Conservation (phyloP, 2,329 filamentous ascomycete species). For the Sporothrix inflata region DNA sequence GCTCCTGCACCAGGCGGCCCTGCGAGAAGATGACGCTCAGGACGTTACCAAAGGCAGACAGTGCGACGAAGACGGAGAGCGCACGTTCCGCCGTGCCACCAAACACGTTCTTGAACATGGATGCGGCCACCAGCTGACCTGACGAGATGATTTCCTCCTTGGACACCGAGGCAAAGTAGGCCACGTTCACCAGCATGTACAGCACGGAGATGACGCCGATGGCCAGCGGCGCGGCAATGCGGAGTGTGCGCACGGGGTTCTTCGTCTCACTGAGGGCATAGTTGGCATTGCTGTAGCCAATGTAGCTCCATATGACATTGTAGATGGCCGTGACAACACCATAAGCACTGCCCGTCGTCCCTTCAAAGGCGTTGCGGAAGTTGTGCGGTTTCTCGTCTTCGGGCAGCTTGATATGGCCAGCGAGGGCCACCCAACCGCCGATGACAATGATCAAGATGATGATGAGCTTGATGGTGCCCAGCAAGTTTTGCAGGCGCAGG, state of each 20-base stretch:
- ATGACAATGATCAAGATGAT: slow-evolving; percentile 68
- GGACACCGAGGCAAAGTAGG: slow-evolving; percentile 65
- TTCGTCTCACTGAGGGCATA: slow-evolving; percentile 68
- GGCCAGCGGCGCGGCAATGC: slow-evolving; percentile 65
- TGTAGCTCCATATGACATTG: slow-evolving; percentile 72
- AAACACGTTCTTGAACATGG: slow-evolving; percentile 61
- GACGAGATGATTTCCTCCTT: slow-evolving; percentile 57
- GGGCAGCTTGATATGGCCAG: slow-evolving; percentile 59
- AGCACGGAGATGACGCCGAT: slow-evolving; percentile 61
- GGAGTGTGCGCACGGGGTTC: slow-evolving; percentile 66
- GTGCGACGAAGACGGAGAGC: slow-evolving; percentile 66
- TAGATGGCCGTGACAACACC: slow-evolving; percentile 71
- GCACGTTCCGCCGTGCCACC: slow-evolving; percentile 59
- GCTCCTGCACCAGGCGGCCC: slow-evolving; percentile 66
- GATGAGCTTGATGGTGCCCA: slow-evolving; percentile 67
- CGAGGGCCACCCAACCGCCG: slow-evolving; percentile 63
- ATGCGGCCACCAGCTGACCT: slow-evolving; percentile 56
- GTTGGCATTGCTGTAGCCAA: slow-evolving; percentile 71
- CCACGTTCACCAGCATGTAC: slow-evolving; percentile 69
- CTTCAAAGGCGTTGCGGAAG: slow-evolving; percentile 65
- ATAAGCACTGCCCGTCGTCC: slow-evolving; percentile 67
- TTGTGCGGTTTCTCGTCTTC: slow-evolving; percentile 51
- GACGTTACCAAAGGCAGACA: slow-evolving; percentile 70
- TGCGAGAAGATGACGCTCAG: slow-evolving; percentile 70
- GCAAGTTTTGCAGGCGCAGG: slow-evolving; percentile 66